Conservation (phyloP, 768 basidiomycete genomes). For the Leccinum longicurvipes region DNA sequence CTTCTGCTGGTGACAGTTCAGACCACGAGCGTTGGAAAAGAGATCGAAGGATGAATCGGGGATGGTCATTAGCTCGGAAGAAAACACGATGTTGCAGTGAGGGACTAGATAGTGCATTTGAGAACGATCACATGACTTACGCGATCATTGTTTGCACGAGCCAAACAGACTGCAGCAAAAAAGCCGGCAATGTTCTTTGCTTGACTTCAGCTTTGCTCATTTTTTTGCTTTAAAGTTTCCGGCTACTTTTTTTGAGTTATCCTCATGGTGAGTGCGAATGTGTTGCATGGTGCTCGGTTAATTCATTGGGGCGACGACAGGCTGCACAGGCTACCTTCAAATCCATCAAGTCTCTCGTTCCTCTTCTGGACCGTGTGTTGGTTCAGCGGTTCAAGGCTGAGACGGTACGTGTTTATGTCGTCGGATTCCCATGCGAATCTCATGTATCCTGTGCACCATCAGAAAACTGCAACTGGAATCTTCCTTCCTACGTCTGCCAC, state of each 20-base stretch:
- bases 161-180: conserved; percentile 27
- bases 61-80: neutral
- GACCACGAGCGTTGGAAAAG: neutral
- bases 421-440: neutral
- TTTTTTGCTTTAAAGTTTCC: conserved; percentile 7
- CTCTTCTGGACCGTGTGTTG: conserved; percentile 93
- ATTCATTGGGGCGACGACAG: conserved; percentile 32
- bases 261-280: conserved; percentile 26
- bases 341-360: conserved; percentile 85
- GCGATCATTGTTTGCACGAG: conserved; percentile 21
- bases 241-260: conserved; percentile 4
- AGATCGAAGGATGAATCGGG: neutral
- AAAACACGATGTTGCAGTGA: neutral
- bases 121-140: conserved; percentile 23
- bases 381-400: conserved; percentile 98
- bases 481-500: conserved; percentile 93
- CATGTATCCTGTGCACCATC: neutral
- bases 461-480: conserved; percentile 98
- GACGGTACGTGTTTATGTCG: conserved; percentile 56
- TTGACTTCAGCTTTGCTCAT: conserved; percentile 25
- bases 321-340: conserved; percentile 93
- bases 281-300: neutral
- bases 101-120: neutral
- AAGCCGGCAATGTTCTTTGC: conserved; percentile 14
- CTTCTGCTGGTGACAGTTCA: neutral